Conservation (phyloP, 2,329 filamentous ascomycete species). For the Hymenoscyphus albidus region DNA sequence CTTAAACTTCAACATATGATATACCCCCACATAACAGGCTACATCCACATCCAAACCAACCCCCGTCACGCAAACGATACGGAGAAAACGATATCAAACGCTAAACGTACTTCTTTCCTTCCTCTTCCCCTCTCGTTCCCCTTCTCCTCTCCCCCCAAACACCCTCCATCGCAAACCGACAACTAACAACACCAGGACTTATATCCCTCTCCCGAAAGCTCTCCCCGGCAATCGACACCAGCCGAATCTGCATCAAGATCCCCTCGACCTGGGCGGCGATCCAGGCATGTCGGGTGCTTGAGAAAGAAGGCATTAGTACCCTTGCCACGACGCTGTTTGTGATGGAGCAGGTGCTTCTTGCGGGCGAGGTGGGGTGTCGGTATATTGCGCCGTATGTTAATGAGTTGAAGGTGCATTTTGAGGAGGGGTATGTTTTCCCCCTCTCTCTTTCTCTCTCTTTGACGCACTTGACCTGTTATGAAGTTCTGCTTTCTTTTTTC, state of each 20-base stretch:
- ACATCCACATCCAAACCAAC: slow-evolving; percentile 58
- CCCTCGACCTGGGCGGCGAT: slow-evolving; percentile 61
- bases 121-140: too few species aligned
- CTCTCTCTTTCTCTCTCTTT: not conserved
- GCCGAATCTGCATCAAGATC: slow-evolving; percentile 59
- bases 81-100: slow-evolving; percentile 47
- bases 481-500: too few species aligned
- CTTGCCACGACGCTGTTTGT: slow-evolving; percentile 62
- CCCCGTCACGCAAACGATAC: slow-evolving; percentile 51
- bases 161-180: not conserved
- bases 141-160: too few species aligned
- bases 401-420: slow-evolving; percentile 60
- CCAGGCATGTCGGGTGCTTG: slow-evolving; percentile 52
- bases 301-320: slow-evolving; percentile 49
- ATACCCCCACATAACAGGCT: slow-evolving; percentile 46
- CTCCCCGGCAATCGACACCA: slow-evolving; percentile 42
- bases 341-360: slow-evolving; percentile 56
- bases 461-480: too few species aligned
- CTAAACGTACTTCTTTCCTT: slow-evolving; percentile 40
- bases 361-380: slow-evolving; percentile 53
- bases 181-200: slow-evolving; percentile 39
- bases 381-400: slow-evolving; percentile 66
- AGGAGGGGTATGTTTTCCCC: slow-evolving; percentile 39
- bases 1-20: slow-evolving; percentile 52
- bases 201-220: slow-evolving; percentile 45